Evolutionary conservation across 345 rosid species (phyloP).

Genomic region (Atalantia buxifolia): DNA sequence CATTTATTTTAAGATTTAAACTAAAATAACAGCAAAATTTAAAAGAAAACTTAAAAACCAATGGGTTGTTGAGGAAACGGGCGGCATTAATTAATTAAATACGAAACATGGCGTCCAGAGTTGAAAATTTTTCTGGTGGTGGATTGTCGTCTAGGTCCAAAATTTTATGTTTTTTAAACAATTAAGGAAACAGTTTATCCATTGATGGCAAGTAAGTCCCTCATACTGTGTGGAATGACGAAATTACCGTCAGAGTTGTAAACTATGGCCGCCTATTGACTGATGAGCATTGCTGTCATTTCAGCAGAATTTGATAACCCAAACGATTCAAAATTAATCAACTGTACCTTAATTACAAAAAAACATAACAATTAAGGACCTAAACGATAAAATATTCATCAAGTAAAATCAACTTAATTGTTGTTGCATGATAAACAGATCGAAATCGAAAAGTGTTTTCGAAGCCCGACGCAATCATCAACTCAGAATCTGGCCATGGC

Average conservation of each 20-base stretch:
- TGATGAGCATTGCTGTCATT: neutral
- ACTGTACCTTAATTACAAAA: too few relatives aligned
- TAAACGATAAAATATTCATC: accelerated
- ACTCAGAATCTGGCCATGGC: neutral
- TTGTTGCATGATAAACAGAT: neutral
- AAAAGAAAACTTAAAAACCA: too few relatives aligned
- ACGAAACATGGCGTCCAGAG: neutral
- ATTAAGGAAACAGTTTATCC: neutral
- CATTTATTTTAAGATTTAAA: too few relatives aligned
- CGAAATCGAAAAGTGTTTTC: neutral
- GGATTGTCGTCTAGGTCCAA: neutral
- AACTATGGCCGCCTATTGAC: accelerated
- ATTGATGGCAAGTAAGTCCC: neutral
- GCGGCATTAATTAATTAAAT: too few relatives aligned
- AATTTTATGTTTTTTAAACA: too few relatives aligned
- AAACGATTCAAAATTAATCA: too few relatives aligned
- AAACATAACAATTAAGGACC: neutral
- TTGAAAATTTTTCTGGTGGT: neutral
- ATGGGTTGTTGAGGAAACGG: too few relatives aligned
- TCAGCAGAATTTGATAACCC: neutral
- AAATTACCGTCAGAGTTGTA: neutral
- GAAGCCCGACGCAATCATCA: neutral
- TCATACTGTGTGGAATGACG: neutral
- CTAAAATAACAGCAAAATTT: too few relatives aligned
- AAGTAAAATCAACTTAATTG: neutral